These are phyloP conservation scores for Fusarium domesticum DNA, from an alignment of 2,329 filamentous ascomycete species.

Conservation along the genomic window DNA sequence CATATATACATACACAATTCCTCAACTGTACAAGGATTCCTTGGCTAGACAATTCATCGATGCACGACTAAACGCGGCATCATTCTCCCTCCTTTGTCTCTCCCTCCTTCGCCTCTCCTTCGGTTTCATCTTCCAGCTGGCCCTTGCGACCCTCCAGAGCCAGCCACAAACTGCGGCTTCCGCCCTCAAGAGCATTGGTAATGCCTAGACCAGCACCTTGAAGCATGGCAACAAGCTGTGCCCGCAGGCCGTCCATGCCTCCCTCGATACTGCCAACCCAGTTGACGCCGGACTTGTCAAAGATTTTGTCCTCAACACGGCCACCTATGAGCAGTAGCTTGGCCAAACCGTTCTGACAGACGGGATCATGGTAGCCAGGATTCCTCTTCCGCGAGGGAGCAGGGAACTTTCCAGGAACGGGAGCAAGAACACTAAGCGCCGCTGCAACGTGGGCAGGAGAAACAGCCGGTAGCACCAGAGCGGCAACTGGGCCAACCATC, in stretches of 20 bases:
- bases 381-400: conserved; percentile 72
- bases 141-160: conserved; percentile 79
- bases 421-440: conserved; percentile 73
- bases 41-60: conserved; percentile 6
- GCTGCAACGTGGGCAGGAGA: conserved; percentile 81
- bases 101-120: conserved; percentile 22
- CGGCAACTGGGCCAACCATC: conserved; percentile 75
- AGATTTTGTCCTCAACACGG: conserved; percentile 78
- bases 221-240: conserved; percentile 77
- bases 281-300: conserved; percentile 68
- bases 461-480: conserved; percentile 76
- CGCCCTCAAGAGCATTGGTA: conserved; percentile 74
- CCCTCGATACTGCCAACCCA: conserved; percentile 74
- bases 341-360: conserved; percentile 75
- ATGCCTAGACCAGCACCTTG: conserved; percentile 76
- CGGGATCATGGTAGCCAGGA: conserved; percentile 76
- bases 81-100: conserved; percentile 16
- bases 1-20: background rate
- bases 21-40: background rate
- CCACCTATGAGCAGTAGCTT: conserved; percentile 88
- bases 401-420: conserved; percentile 69
- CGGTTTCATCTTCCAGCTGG: conserved; percentile 66
- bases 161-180: conserved; percentile 78
- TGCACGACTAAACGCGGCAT: background rate
- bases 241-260: conserved; percentile 75